Base-by-base conservation (phyloP, 176 grass and related monocot species). In the Aechmea fasciata region DNA sequence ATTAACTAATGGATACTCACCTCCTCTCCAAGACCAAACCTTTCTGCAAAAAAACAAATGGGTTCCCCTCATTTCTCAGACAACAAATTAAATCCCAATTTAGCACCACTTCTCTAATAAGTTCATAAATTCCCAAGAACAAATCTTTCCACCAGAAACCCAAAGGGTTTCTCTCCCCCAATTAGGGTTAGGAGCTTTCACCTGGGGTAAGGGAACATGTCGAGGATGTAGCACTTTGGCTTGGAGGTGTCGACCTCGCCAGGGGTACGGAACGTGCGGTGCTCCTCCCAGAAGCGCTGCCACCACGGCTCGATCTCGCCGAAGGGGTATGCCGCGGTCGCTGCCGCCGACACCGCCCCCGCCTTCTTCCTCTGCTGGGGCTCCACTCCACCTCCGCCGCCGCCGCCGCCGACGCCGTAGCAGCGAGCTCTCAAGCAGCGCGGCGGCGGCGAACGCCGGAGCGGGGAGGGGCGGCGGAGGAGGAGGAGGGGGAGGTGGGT, bases 141-240 rank as follows among this genome's bases (percentile, higher is more conserved):
- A 65, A 2, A 54, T n/a, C 14, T 57, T 72, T n/a, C 9, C 10
- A 15, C 70, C 19, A 57, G 52, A 59, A 17, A 59, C 11, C 26
- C 3, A 72, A 69, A 49, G 14, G 9, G 8, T 69, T 11, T 18
- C n/a, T 15, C 54, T 59, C 33, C 33, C 33, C 33, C 54, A 69
- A 17, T 20, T 28, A 1, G 33, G 33, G 52, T 15, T 18, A 48
- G 48, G 25, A 15, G 0, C 7, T 4, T n/a, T 47, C 67, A 88
- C 89, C 93, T 92, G 50, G 94, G 94, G 52, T 97, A 92, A 61
- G 94, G 94, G 62, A 97, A 97, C 89, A 97, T 97, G 77, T 97
- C 94, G 26, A 97, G 86, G 71, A 97, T 90, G 71, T 92, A 97
- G 75, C 84, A 90, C 79, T 97, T 97, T 15, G 94, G 94, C 66